Percentiles rank a stretch among this genome's conserved stretches.
phyloP scores from a whole-genome alignment of 2,329 filamentous ascomycete species.

The Cordyceps cateniannulata region DNA sequence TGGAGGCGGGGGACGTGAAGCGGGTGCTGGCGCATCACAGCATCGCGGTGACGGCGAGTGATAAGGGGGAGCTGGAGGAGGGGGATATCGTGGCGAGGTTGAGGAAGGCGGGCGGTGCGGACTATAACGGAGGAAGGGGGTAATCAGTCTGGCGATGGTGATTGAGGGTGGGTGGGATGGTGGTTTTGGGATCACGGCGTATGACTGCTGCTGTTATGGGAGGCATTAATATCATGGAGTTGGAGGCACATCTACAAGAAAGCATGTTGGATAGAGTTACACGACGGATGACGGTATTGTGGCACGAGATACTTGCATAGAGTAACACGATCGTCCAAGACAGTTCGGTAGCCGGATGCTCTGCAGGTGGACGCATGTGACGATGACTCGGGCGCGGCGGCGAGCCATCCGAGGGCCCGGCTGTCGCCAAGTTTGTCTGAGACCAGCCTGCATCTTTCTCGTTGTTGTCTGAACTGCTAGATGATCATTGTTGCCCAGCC shows the following conservation, averaged over 20 bases:
- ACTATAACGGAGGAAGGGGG: constrained; percentile 62
- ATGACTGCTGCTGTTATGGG: no score
- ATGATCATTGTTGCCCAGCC: background rate
- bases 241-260: background rate
- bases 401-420: background rate
- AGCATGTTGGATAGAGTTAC: background rate
- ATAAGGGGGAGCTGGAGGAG: constrained; percentile 55
- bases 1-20: constrained; percentile 62
- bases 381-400: background rate
- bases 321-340: no score
- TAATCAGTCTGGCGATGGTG: constrained; percentile 23
- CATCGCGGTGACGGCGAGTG: constrained; percentile 56
- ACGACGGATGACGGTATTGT: background rate
- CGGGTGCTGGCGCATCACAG: constrained; percentile 57
- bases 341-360: no score
- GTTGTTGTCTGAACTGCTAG: no score
- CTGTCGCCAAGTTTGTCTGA: background rate
- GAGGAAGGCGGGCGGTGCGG: constrained; percentile 61
- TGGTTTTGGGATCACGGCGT: no score
- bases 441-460: no score
- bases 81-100: constrained; percentile 53
- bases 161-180: no score
- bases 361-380: background rate
- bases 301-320: background rate
- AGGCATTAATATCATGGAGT: background rate